These are phyloP conservation scores for Beauveria sp. DNA, from an alignment of 2,329 filamentous ascomycete species.

Conservation along the genomic window DNA sequence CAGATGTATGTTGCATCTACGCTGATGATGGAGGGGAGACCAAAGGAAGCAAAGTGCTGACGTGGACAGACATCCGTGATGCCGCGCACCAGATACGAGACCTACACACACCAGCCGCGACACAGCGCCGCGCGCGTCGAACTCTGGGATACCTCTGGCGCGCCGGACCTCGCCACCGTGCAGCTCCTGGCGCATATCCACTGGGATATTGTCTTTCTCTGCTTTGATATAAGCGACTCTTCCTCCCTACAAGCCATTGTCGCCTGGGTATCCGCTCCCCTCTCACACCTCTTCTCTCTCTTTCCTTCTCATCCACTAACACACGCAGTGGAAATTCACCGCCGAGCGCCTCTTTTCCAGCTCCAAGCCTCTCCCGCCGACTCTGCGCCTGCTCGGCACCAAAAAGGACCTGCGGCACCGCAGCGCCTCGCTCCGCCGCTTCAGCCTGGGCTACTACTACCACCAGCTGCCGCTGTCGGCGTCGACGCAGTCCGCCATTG, in stretches of 20 bases:
- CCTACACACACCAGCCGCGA: constrained; percentile 23
- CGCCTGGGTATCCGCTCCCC: constrained; percentile 23
- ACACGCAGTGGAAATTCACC: constrained; percentile 23
- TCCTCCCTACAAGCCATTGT: constrained; percentile 26
- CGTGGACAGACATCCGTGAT: constrained; percentile 24
- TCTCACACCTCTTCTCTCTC: neutral
- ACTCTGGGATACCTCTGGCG: constrained; percentile 34
- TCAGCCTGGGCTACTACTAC: constrained; percentile 7
- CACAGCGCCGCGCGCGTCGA: constrained; percentile 23
- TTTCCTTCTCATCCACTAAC: neutral
- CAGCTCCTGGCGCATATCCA: constrained; percentile 26
- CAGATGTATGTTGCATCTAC: constrained; percentile 23
- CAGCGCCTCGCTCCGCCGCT: neutral
- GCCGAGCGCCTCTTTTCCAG: constrained; percentile 21
- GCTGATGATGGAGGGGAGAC: neutral
- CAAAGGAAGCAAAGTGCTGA: neutral
- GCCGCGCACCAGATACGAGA: constrained; percentile 27
- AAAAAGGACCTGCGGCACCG: constrained; percentile 20
- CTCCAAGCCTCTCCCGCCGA: constrained; percentile 15
- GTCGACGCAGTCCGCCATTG: neutral
- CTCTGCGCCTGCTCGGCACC: constrained; percentile 26
- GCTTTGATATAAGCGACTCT: constrained; percentile 30
- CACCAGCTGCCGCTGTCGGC: neutral
- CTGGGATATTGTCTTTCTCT: constrained; percentile 32
- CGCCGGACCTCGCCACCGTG: constrained; percentile 28